phyloP scores from a whole-genome alignment of 306 rosid species.

The Luffa acutangula region DNA sequence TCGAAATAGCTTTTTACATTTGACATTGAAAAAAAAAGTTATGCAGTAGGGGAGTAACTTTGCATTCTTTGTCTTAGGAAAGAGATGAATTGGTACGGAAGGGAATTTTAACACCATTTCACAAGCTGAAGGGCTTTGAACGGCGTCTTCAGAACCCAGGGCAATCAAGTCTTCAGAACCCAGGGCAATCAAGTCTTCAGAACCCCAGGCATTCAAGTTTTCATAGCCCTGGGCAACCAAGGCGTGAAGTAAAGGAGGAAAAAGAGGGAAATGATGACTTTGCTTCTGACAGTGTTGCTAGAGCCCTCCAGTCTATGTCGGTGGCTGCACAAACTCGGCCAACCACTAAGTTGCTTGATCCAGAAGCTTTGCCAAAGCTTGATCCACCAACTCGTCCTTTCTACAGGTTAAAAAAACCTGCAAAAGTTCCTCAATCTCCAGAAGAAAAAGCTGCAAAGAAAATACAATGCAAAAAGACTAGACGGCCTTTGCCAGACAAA shows the following conservation, averaged over 20 bases:
- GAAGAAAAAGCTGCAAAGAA: constrained; percentile 27
- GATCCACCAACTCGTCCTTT: constrained; percentile 78
- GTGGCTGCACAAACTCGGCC: constrained; percentile 90
- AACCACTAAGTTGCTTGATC: constrained; percentile 65
- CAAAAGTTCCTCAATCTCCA: constrained; percentile 29
- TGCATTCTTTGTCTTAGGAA: constrained; percentile 44
- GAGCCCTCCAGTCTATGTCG: constrained; percentile 50
- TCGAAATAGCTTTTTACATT: neutral
- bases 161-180: constrained; percentile 52
- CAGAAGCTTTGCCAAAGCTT: constrained; percentile 67
- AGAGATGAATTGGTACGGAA: constrained; percentile 82
- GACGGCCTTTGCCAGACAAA: constrained; percentile 80
- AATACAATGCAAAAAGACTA: constrained; percentile 32
- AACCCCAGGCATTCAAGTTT: constrained; percentile 48
- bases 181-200: constrained; percentile 50
- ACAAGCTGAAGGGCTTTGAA: constrained; percentile 82
- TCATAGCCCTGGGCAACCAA: constrained; percentile 37
- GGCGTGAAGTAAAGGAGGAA: constrained; percentile 23
- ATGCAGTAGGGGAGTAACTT: constrained; percentile 20
- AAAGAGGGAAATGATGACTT: constrained; percentile 29
- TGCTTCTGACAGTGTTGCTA: constrained; percentile 56
- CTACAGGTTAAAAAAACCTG: constrained; percentile 50
- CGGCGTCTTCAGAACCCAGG: constrained; percentile 60
- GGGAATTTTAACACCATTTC: constrained; percentile 92
- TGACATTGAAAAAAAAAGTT: neutral